phyloP scores from a whole-genome alignment of 106 monocot genomes.

The Agapanthus africanus region DNA sequence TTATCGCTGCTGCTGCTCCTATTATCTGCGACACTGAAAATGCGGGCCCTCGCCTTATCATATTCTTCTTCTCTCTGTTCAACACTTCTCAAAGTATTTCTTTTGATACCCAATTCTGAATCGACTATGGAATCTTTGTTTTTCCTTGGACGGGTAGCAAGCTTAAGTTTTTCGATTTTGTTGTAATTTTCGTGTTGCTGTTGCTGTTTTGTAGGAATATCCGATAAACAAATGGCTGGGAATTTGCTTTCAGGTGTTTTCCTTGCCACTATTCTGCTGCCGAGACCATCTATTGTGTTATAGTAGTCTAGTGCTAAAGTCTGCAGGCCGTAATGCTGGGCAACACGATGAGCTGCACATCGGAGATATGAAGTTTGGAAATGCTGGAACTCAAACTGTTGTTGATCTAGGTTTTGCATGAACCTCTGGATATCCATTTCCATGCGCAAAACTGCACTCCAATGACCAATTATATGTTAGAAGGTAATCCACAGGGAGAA shows the following conservation, averaged over 20 bases:
- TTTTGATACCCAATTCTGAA: slow-evolving; percentile 8
- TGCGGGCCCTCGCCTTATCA: slow-evolving; percentile 68
- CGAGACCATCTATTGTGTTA: slow-evolving; percentile 22
- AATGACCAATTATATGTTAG: too few relatives aligned
- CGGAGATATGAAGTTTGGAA: slow-evolving; percentile 87
- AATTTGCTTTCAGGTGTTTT: slow-evolving; percentile 67
- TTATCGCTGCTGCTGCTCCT: slow-evolving; percentile 6
- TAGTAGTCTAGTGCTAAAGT: slow-evolving; percentile 53
- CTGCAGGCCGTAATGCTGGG: slow-evolving; percentile 85
- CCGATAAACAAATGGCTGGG: slow-evolving; percentile 56
- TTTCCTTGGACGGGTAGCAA: slow-evolving; percentile 58
- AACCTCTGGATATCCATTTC: slow-evolving; percentile 90
- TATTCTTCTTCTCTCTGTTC: slow-evolving; percentile 87
- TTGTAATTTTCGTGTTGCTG: slow-evolving; percentile 27
- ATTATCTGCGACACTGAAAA: slow-evolving; percentile 45
- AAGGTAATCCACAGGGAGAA: too few relatives aligned
- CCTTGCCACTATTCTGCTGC: slow-evolving; percentile 58
- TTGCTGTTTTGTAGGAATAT: slow-evolving; percentile 53
- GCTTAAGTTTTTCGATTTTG: slow-evolving; percentile 40
- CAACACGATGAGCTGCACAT: slow-evolving; percentile 93
- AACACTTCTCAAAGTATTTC: slow-evolving; percentile 36
- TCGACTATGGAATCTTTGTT: slow-evolving; percentile 25
- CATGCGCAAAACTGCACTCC: slow-evolving; percentile 75
- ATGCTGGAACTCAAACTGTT: slow-evolving; percentile 89
- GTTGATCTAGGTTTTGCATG: slow-evolving; percentile 50